phyloP scores from a whole-genome alignment of 1,284 basidiomycete genomes.

The Cutaneotrichosporon sp. region DNA sequence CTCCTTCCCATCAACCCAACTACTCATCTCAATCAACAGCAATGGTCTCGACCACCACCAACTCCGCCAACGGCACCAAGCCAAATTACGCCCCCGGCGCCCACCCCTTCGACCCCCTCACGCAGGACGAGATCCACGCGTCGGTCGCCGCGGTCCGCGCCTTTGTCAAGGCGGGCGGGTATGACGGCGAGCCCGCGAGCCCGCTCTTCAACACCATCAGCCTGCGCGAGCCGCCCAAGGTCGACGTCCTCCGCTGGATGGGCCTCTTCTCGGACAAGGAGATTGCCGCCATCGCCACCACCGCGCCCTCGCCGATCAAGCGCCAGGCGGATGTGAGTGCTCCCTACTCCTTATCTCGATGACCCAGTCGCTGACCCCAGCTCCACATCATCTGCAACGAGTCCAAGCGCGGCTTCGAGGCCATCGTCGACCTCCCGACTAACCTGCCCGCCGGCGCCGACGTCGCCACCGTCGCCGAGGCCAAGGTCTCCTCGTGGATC shows the following conservation, averaged over 20 bases:
- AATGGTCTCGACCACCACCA: conserved; percentile 9
- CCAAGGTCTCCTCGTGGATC: conserved; percentile 42
- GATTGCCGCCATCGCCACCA: conserved; percentile 26
- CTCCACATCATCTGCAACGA: conserved; percentile 52
- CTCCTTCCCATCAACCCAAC: background rate
- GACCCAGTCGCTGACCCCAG: conserved; percentile 25
- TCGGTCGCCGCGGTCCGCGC: conserved; percentile 43
- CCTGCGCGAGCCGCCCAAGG: conserved; percentile 50
- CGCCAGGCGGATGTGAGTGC: conserved; percentile 51
- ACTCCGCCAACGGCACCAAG: conserved; percentile 7
- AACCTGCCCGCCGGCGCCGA: conserved; percentile 33
- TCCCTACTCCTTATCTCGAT: background rate
- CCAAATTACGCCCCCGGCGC: conserved; percentile 16
- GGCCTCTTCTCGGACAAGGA: conserved; percentile 45
- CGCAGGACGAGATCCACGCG: conserved; percentile 46
- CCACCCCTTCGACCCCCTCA: conserved; percentile 56
- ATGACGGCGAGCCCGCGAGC: conserved; percentile 27
- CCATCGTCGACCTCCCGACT: conserved; percentile 48
- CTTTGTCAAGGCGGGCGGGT: conserved; percentile 30
- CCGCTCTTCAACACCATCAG: conserved; percentile 50
- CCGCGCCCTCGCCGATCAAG: conserved; percentile 22
- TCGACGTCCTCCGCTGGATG: conserved; percentile 44
- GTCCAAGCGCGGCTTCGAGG: conserved; percentile 50
- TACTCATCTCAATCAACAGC: background rate
- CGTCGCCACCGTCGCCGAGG: conserved; percentile 25